Conservation (phyloP, 2,329 filamentous ascomycete species). For the Neurospora sp. region DNA sequence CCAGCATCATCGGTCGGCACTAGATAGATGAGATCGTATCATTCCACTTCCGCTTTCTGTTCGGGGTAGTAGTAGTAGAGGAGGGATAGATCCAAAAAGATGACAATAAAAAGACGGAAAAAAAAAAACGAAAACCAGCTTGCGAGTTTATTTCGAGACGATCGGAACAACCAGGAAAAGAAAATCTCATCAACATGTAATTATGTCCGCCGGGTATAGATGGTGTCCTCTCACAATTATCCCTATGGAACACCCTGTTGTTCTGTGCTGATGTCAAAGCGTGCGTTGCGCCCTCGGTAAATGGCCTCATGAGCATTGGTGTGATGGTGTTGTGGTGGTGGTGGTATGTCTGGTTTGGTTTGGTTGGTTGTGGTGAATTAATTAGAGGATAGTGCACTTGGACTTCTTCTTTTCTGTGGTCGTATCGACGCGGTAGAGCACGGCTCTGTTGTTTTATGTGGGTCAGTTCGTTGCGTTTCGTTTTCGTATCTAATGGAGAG, state of each 20-base stretch:
- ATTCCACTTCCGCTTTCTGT: neutral
- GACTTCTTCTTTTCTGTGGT: slow-evolving; percentile 49
- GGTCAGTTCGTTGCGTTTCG: slow-evolving; percentile 16
- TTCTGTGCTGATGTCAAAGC: neutral
- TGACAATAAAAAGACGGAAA: neutral
- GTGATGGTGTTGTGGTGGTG: slow-evolving; percentile 3
- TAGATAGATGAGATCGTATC: neutral
- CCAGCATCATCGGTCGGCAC: neutral
- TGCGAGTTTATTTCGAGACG: neutral
- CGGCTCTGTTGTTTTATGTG: slow-evolving; percentile 49
- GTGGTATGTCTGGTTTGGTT: slow-evolving; percentile 16
- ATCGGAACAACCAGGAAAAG: neutral
- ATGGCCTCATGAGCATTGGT: neutral
- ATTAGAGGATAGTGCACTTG: slow-evolving; percentile 62
- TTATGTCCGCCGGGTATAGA: slow-evolving; percentile 16
- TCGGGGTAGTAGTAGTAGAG: slow-evolving; percentile 1
- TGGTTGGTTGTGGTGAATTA: slow-evolving; percentile 8
- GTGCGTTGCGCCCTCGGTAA: neutral
- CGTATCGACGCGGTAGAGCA: slow-evolving; percentile 58
- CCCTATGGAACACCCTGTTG: neutral
- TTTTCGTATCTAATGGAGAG: slow-evolving; percentile 15
- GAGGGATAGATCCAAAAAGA: slow-evolving; percentile 8
- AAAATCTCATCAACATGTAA: neutral
- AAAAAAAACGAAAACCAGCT: slow-evolving; percentile 4
- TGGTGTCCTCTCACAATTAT: slow-evolving; percentile 4